These are phyloP conservation scores for Apiospora sp. DNA, from an alignment of 2,329 filamentous ascomycete species.

Conservation along the genomic window DNA sequence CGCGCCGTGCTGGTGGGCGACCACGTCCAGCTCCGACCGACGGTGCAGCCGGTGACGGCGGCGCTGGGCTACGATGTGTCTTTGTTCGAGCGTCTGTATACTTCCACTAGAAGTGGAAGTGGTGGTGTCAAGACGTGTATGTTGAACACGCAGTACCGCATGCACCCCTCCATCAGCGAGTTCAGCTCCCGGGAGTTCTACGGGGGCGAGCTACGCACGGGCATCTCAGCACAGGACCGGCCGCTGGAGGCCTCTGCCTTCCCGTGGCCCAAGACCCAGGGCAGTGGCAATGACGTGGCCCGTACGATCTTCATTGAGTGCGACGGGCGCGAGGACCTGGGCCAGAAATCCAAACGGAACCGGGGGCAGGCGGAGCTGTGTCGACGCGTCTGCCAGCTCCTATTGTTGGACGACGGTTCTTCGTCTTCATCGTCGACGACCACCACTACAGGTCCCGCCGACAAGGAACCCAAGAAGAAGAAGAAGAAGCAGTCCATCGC, in stretches of 20 bases:
- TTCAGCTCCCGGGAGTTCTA: slow-evolving; percentile 53
- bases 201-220: slow-evolving; percentile 44
- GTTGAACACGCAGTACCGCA: slow-evolving; percentile 54
- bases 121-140: slow-evolving; percentile 41
- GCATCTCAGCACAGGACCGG: slow-evolving; percentile 35
- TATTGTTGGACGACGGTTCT: slow-evolving; percentile 35
- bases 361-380: slow-evolving; percentile 47
- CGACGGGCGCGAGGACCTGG: slow-evolving; percentile 44
- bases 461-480: background rate
- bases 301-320: slow-evolving; percentile 47
- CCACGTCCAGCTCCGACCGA: slow-evolving; percentile 55
- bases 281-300: slow-evolving; percentile 29
- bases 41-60: slow-evolving; percentile 46
- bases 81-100: slow-evolving; percentile 52
- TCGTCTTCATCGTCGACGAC: slow-evolving; percentile 3
- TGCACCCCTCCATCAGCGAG: slow-evolving; percentile 49
- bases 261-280: slow-evolving; percentile 18
- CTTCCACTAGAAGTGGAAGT: slow-evolving; percentile 24
- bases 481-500: slow-evolving; percentile 39
- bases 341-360: slow-evolving; percentile 49
- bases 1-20: slow-evolving; percentile 54
- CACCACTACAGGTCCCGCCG: background rate
- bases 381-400: slow-evolving; percentile 42
- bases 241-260: slow-evolving; percentile 37
- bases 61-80: slow-evolving; percentile 49